A percentile compares a stretch with the other conserved stretches of the same genome.
Evolutionary conservation across 139 green algal genomes (phyloP).

Genomic region (Chlorella sp.): DNA sequence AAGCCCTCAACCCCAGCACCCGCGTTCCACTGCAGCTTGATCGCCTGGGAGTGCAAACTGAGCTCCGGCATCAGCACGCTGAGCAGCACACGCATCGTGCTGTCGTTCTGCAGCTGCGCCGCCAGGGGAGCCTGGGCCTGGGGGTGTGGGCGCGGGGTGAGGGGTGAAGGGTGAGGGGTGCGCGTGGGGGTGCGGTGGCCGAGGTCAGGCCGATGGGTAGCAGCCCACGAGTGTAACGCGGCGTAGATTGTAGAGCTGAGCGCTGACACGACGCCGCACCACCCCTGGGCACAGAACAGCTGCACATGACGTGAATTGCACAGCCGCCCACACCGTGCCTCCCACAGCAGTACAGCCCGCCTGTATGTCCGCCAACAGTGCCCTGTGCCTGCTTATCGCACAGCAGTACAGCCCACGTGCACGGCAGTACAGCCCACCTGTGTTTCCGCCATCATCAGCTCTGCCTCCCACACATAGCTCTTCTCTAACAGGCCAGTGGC

Average conservation of each 20-base stretch:
- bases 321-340: too few species aligned
- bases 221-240: neutral
- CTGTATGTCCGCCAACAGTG: conserved; percentile 37
- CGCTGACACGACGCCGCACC: too few species aligned
- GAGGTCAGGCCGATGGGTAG: neutral
- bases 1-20: neutral
- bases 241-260: too few species aligned
- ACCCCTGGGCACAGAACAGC: neutral
- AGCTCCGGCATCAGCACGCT: conserved; percentile 66
- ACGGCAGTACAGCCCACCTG: conserved; percentile 27
- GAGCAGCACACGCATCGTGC: conserved; percentile 71
- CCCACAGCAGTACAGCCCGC: neutral
- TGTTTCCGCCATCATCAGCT: conserved; percentile 42
- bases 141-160: neutral
- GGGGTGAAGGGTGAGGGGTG: neutral
- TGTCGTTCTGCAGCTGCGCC: conserved; percentile 58
- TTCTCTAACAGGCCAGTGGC: conserved; percentile 66
- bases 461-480: conserved; percentile 60
- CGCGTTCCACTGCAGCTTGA: conserved; percentile 83
- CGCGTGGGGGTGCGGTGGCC: neutral
- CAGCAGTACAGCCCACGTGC: too few species aligned
- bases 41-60: conserved; percentile 68
- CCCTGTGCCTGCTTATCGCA: too few species aligned
- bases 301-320: neutral
- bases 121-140: conserved; percentile 56